phyloP scores from a whole-genome alignment of 495 filamentous ascomycete species.

The Penicillium daleae region DNA sequence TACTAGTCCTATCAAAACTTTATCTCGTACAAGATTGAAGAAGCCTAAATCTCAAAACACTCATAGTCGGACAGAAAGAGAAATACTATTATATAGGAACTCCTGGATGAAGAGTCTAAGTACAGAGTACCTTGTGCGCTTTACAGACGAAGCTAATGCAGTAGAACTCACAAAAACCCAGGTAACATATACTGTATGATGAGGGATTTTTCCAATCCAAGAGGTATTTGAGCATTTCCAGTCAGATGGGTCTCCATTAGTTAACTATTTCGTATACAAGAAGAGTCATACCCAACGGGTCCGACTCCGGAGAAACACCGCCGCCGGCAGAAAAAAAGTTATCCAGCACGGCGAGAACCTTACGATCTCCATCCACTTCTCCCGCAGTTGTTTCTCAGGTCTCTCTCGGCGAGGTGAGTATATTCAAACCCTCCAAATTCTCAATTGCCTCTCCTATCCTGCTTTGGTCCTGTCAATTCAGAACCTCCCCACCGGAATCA shows the following conservation, averaged over 20 bases:
- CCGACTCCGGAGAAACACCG: slow-evolving; percentile 32
- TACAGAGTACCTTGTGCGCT: too few relatives aligned
- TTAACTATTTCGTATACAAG: not conserved
- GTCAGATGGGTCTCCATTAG: not conserved
- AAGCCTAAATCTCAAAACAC: too few relatives aligned
- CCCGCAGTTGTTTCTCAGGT: slow-evolving; percentile 37
- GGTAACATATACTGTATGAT: too few relatives aligned
- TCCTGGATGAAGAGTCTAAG: too few relatives aligned
- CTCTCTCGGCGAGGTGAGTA: slow-evolving; percentile 39
- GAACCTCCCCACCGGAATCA: slow-evolving; percentile 4
- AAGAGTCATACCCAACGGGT: slow-evolving; percentile 13
- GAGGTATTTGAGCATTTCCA: not conserved
- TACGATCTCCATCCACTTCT: slow-evolving; percentile 20
- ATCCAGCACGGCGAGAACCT: slow-evolving; percentile 16
- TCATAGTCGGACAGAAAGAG: too few relatives aligned
- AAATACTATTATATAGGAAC: too few relatives aligned
- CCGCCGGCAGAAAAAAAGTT: slow-evolving; percentile 38
- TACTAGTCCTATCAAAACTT: too few relatives aligned
- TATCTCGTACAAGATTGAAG: too few relatives aligned
- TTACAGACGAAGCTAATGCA: too few relatives aligned
- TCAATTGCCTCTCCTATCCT: slow-evolving; percentile 8
- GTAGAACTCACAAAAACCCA: too few relatives aligned
- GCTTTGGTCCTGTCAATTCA: slow-evolving; percentile 3
- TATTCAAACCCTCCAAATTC: not conserved
- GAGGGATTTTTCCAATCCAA: too few relatives aligned